Evolutionary conservation across 139 green algal genomes (phyloP), one percentile per base, ranked within the genome.

Genomic region (Gonium pectorale): DNA sequence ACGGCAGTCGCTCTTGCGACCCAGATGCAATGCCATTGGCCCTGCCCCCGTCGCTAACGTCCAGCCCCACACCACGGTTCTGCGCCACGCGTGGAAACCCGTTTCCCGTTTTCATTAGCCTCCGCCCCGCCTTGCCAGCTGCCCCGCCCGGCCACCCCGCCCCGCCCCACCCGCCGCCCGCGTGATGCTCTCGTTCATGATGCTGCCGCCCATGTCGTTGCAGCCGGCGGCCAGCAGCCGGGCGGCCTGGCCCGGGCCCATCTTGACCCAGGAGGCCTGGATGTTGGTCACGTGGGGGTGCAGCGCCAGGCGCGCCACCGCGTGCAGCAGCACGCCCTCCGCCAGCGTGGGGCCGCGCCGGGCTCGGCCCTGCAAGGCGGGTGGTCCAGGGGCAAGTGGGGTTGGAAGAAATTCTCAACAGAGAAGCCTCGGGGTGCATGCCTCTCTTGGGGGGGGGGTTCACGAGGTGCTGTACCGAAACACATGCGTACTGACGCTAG

Each of bases 111-210:
- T n/a, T n/a, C n/a, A n/a, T n/a, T n/a, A n/a, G n/a, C n/a, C n/a
- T n/a, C 24, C 27, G 7, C 40, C 27, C 5, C 22, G 3, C 46
- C 38, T 9, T 62, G 15, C 62, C 37, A 33, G 33, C 40, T 60
- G 26, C n/a, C 51, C 67, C 52, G 15, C 13, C 33, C 17, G 38
- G 44, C 43, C 41, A 81, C 19, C 66, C 37, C 4, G 44, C 2
- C 35, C 29, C 52, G 19, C 33, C 41, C 9, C 71, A 87, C 95
- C 94, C 49, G 96, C 96, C 27, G 96, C 96, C 0, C 89, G 85
- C 0, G 96, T 98, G 90, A 98, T 98, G 89, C 54, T 92, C 86
- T 98, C 96, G 63, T 98, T 98, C 95, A 98, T 98, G 40, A 98
- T 86, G 3, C 82, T 82, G 24, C 96, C 96, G 54, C 96, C 96